Percentiles rank a stretch among this genome's conserved stretches.
Conservation (phyloP, 1,284 basidiomycete genomes). For the Puccinia hordei region DNA sequence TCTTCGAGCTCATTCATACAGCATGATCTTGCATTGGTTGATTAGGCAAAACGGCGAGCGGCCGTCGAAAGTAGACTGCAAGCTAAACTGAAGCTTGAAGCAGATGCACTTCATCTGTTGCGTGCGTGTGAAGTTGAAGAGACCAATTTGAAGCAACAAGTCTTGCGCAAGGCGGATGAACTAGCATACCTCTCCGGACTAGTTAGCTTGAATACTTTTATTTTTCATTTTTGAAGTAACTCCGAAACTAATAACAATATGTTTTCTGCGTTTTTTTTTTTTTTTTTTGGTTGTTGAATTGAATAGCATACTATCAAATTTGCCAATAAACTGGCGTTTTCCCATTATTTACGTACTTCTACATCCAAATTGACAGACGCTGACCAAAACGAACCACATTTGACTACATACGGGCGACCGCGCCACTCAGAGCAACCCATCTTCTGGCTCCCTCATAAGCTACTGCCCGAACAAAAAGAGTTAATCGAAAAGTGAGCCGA, state of each 20-base stretch:
- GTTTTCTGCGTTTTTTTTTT: too few species aligned
- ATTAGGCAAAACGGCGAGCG: slow-evolving; percentile 45
- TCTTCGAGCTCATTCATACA: not conserved
- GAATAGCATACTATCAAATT: slow-evolving; percentile 35
- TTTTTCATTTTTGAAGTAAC: not conserved
- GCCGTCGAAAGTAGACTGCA: slow-evolving; percentile 50
- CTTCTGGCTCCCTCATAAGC: slow-evolving; percentile 43
- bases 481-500: slow-evolving; percentile 44
- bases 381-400: slow-evolving; percentile 44
- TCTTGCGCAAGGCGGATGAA: slow-evolving; percentile 43
- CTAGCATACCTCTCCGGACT: slow-evolving; percentile 35
- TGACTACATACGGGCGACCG: slow-evolving; percentile 19
- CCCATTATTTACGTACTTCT: slow-evolving; percentile 50
- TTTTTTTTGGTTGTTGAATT: not conserved
- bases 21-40: not conserved
- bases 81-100: slow-evolving; percentile 46
- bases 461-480: slow-evolving; percentile 47
- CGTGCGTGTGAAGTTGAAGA: slow-evolving; percentile 46
- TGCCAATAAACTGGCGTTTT: slow-evolving; percentile 49
- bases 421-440: slow-evolving; percentile 25
- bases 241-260: not conserved
- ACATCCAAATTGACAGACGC: slow-evolving; percentile 22
- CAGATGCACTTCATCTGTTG: slow-evolving; percentile 43
- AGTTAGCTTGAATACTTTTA: slow-evolving; percentile 6
- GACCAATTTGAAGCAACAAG: slow-evolving; percentile 29